Evolutionary conservation across 768 basidiomycete species (phyloP).

Genomic region (Collybiopsis confluens): DNA sequence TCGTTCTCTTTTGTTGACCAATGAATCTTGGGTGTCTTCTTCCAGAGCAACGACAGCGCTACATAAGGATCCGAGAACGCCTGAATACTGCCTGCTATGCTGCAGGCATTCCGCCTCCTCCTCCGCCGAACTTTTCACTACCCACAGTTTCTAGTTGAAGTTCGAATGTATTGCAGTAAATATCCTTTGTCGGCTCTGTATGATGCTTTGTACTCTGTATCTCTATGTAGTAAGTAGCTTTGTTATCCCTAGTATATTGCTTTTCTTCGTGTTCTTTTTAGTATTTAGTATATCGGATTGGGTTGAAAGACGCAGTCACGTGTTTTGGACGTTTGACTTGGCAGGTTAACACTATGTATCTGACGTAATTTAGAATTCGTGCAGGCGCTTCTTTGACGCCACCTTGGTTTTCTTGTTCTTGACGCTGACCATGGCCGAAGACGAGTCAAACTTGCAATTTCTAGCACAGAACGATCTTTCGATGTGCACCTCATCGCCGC

Average conservation of each 20-base stretch:
- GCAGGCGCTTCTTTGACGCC: too few relatives aligned
- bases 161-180: background rate
- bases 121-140: conserved; percentile 32
- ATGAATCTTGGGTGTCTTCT: too few relatives aligned
- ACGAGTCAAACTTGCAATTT: conserved; percentile 13
- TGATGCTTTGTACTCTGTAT: background rate
- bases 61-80: conserved; percentile 41
- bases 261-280: too few relatives aligned
- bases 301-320: too few relatives aligned
- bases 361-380: too few relatives aligned
- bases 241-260: too few relatives aligned
- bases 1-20: background rate
- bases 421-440: background rate
- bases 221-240: background rate
- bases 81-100: conserved; percentile 41
- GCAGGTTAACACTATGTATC: too few relatives aligned
- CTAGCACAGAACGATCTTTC: conserved; percentile 13
- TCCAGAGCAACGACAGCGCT: conserved; percentile 51
- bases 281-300: too few relatives aligned
- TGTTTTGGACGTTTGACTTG: too few relatives aligned
- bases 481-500: conserved; percentile 1
- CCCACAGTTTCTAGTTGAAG: conserved; percentile 2
- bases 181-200: background rate
- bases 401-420: too few relatives aligned
- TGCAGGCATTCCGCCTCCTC: conserved; percentile 44